Evolutionary conservation across 768 basidiomycete genomes (phyloP).

Genomic region (Leccinum aurantiacum): DNA sequence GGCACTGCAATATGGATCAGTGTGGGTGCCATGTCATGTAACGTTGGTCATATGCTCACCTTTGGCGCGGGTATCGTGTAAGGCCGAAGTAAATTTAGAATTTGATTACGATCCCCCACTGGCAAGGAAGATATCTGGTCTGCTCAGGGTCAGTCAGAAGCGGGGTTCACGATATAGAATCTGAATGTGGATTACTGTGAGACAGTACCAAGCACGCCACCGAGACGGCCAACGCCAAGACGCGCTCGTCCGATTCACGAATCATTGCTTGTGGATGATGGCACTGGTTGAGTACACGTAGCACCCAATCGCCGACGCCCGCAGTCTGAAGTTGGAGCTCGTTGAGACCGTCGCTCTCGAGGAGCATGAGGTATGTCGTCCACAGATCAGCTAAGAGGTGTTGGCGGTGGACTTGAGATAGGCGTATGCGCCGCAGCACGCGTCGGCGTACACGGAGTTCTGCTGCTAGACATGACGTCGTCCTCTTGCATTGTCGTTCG

Average conservation of each 20-base stretch:
- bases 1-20: slow-evolving; percentile 27
- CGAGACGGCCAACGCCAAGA: slow-evolving; percentile 30
- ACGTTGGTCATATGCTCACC: slow-evolving; percentile 26
- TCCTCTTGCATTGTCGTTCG: slow-evolving; percentile 33
- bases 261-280: slow-evolving; percentile 4
- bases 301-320: slow-evolving; percentile 37
- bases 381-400: slow-evolving; percentile 49
- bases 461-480: slow-evolving; percentile 41
- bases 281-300: slow-evolving; percentile 23
- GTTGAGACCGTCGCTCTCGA: slow-evolving; percentile 55
- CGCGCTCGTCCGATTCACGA: slow-evolving; percentile 11
- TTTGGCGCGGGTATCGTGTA: slow-evolving; percentile 31
- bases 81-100: slow-evolving; percentile 44
- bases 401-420: slow-evolving; percentile 25
- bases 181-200: slow-evolving; percentile 34
- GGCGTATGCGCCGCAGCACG: slow-evolving; percentile 49
- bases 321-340: slow-evolving; percentile 43
- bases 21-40: slow-evolving; percentile 6
- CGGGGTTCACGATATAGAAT: slow-evolving; percentile 23
- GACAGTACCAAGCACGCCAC: slow-evolving; percentile 38
- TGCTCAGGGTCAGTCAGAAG: slow-evolving; percentile 32
- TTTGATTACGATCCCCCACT: slow-evolving; percentile 38
- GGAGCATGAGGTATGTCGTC: slow-evolving; percentile 58
- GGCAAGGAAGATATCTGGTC: slow-evolving; percentile 40
- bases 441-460: slow-evolving; percentile 50